Evolutionary conservation across 2,329 filamentous ascomycete genomes (phyloP), one percentile per base, ranked within the genome.

Genomic region (Dryadomyces quercus-mongolicae): DNA sequence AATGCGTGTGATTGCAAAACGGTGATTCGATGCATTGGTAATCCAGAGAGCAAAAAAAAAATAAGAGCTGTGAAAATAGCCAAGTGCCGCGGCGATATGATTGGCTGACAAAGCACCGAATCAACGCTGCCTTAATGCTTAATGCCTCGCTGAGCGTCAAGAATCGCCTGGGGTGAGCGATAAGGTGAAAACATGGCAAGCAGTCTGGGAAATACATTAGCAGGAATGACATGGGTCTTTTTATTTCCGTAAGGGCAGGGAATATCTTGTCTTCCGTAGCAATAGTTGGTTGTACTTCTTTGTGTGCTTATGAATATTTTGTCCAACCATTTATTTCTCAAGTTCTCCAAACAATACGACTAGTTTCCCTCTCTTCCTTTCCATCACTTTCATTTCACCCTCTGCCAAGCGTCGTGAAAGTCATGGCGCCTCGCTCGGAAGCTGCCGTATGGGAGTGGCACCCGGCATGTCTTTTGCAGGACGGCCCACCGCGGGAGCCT

Each of bases 381-480:
- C 12, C 12, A 3, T 7, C 16, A 16, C 16, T 20, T 22, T 25
- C 21, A 12, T 3, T 51, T 18, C 9, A 13, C 38, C 1, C 16
- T 15, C 25, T 18, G 13, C 25, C n/a, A n/a, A n/a, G n/a, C n/a
- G n/a, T n/a, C n/a, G n/a, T n/a, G n/a, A n/a, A n/a, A n/a, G n/a
- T n/a, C 2, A 59, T 59, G 57, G 22, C 54, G 1, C 53, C 57
- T 5, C 13, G 3, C 3, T 6, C 52, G 5, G 42, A 25, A 40
- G 15, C 10, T 22, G 15, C 54, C 20, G 44, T 40, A 22, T 57
- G 22, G n/a, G 59, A 62, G 4, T 64, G 62, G 62, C 58, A 59
- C 49, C 61, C 61, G n/a, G 60, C 58, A 21, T 51, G 53, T 20
- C 54, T 61, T 5, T 53, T 63, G 2, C 60, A 60, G 49, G 18